These are phyloP conservation scores for Trichoderma oligosporum DNA, from an alignment of 2,329 filamentous ascomycete species.

Conservation along the genomic window DNA sequence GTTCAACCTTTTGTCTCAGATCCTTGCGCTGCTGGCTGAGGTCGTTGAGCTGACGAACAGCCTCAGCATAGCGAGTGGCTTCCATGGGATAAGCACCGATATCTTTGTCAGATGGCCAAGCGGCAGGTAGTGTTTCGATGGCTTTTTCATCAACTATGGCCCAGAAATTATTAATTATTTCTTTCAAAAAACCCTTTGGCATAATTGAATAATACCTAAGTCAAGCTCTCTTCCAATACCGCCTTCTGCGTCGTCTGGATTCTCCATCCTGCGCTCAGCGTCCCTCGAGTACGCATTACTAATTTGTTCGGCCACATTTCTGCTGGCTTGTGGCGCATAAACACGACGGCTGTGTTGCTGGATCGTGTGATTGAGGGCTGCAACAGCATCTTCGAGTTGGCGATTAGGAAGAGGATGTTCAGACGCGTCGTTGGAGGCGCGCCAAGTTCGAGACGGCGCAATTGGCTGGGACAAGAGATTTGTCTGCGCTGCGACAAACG, in stretches of 20 bases:
- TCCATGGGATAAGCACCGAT: conserved; percentile 40
- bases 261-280: conserved; percentile 39
- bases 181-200: neutral
- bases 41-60: conserved; percentile 46
- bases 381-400: conserved; percentile 54
- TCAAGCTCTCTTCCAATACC: conserved; percentile 42
- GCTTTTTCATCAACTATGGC: conserved; percentile 38
- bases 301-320: conserved; percentile 70
- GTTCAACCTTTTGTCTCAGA: conserved; percentile 41
- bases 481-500: conserved; percentile 61
- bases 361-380: conserved; percentile 57
- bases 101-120: conserved; percentile 45
- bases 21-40: conserved; percentile 42
- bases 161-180: neutral
- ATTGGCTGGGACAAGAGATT: conserved; percentile 59
- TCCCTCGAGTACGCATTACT: conserved; percentile 58
- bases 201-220: conserved; percentile 34
- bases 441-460: conserved; percentile 53
- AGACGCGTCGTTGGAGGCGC: conserved; percentile 42
- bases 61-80: conserved; percentile 49
- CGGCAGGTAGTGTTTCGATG: conserved; percentile 45
- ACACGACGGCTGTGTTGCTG: conserved; percentile 62
- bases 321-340: conserved; percentile 64
- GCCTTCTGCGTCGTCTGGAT: conserved; percentile 35
- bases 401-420: conserved; percentile 43